phyloP scores from a whole-genome alignment of 2,329 filamentous ascomycete species.

The Botrytis byssoidea region DNA sequence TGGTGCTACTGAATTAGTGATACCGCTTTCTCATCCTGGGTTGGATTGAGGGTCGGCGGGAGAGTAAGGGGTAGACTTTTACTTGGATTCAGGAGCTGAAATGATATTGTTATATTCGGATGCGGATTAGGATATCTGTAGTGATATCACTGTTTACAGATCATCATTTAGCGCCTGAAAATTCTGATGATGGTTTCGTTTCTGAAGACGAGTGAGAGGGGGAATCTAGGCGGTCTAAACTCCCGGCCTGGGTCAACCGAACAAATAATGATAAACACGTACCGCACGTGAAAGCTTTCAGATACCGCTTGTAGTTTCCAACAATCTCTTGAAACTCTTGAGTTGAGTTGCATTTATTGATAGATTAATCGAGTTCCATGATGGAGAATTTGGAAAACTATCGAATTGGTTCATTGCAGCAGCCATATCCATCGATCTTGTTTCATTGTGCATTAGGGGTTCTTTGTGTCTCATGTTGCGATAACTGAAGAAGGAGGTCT shows the following conservation, averaged over 20 bases:
- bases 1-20: no score
- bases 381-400: not conserved
- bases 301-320: not conserved
- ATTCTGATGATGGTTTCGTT: not conserved
- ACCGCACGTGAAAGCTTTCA: no score
- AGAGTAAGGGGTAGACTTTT: not conserved
- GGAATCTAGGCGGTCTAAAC: no score
- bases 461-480: not conserved
- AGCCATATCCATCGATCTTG: not conserved
- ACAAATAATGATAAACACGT: not conserved
- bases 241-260: not conserved
- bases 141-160: not conserved
- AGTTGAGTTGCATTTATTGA: not conserved
- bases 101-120: not conserved
- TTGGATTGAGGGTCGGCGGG: not conserved
- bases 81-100: not conserved
- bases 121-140: not conserved
- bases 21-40: not conserved
- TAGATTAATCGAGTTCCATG: not conserved
- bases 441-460: not conserved
- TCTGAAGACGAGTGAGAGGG: not conserved
- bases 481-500: not conserved
- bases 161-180: not conserved
- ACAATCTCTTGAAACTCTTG: not conserved
- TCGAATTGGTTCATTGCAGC: not conserved